Conservation (phyloP, 108 stramenopile genomes). For the Cyclotella atomus region DNA sequence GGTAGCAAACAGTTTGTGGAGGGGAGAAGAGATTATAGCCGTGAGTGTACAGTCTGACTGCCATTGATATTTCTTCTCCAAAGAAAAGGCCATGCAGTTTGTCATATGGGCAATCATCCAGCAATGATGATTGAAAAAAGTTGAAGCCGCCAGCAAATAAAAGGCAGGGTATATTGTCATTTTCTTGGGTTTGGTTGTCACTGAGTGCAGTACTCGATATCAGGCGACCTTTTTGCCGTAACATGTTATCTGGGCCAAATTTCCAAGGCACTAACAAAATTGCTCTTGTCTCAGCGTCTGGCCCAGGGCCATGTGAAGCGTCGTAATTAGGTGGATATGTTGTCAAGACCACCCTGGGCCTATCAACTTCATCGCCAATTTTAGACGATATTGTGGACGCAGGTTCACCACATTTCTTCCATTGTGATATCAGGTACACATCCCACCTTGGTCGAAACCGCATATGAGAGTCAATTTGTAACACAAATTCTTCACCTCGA, state of each 20-base stretch:
- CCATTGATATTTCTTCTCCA: slow-evolving; percentile 90
- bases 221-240: slow-evolving; percentile 69
- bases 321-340: slow-evolving; percentile 84
- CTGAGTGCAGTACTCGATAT: slow-evolving; percentile 16
- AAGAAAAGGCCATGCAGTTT: slow-evolving; percentile 80
- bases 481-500: slow-evolving; percentile 83
- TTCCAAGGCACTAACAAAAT: slow-evolving; percentile 75
- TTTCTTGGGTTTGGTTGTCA: slow-evolving; percentile 1
- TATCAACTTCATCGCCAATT: not conserved
- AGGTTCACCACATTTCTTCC: slow-evolving; percentile 10
- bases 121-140: slow-evolving; percentile 57
- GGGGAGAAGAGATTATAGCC: slow-evolving; percentile 86
- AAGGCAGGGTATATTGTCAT: slow-evolving; percentile 62
- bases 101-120: slow-evolving; percentile 80
- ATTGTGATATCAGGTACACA: slow-evolving; percentile 56
- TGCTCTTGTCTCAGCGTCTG: slow-evolving; percentile 55
- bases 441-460: slow-evolving; percentile 81
- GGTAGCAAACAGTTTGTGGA: slow-evolving; percentile 73
- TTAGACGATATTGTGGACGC: slow-evolving; percentile 25
- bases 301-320: slow-evolving; percentile 55
- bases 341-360: slow-evolving; percentile 58
- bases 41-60: slow-evolving; percentile 77
- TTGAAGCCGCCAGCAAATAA: slow-evolving; percentile 91
- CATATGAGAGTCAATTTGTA: slow-evolving; percentile 96
- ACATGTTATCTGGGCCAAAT: slow-evolving; percentile 64